Evolutionary conservation across 2,329 filamentous ascomycete genomes (phyloP), one percentile per base, ranked within the genome.

Genomic region (Bipolaris bicolor): DNA sequence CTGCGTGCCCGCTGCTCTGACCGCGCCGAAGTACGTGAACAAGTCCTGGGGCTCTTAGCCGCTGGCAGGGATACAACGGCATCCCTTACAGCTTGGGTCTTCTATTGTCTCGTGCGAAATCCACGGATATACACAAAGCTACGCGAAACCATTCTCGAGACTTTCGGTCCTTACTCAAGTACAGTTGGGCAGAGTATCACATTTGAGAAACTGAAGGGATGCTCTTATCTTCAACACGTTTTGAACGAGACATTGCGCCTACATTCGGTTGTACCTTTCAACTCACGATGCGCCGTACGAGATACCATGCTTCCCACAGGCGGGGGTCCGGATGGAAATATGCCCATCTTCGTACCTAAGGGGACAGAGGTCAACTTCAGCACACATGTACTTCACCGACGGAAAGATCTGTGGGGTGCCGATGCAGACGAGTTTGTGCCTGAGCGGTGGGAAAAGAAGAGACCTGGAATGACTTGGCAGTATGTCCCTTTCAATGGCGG

Each of bases 41-140:
- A 84, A 57, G 70, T 82, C 7, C 73, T 84, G 39, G 82, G 82
- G 61, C 79, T 84, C 55, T 74, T 85, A 9, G 74, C 84, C 7
- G 83, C 83, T 2, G 82, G 82, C 15, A 79, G 82, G 11, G 83
- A 85, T 63, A 85, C 83, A 1, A 85, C 57, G 5, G 57, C 57
- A 3, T 56, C 52, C 11, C 57, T 59, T n/a, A 47, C 85, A 50
- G 80, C 79, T 56, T 80, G 79, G 57, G 71, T 83, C 3, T 78
- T 80, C 40, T 56, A 56, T n/a, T 56, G 53, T 11, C 11, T 56
- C 45, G 47, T 56, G n/a, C 15, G 47, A 37, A 33, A 80, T 39
- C 76, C 73, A 1, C 48, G 65, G 2, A 70, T 76, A 7, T 79
- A 75, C 65, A 49, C 66, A 4, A 74, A 76, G 39, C 66, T 82